A percentile compares a stretch with the other conserved stretches of the same genome.
Evolutionary conservation across 2,329 filamentous ascomycete species (phyloP).

Genomic region (Fonsecaea multimorphosa): DNA sequence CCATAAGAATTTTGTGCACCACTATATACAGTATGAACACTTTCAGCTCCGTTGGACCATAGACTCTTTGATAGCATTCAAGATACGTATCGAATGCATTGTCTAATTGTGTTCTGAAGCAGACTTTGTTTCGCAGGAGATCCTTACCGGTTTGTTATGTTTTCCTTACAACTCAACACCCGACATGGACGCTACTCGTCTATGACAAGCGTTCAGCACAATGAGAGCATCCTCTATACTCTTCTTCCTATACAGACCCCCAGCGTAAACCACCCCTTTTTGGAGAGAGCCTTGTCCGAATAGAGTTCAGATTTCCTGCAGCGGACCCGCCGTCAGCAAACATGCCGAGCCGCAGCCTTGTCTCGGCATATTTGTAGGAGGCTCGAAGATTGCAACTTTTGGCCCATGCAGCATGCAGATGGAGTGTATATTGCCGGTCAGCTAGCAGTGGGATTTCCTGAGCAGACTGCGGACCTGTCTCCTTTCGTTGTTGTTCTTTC

Average conservation of each 20-base stretch:
- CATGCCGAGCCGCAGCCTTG: conserved; percentile 24
- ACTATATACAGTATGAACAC: too few relatives aligned
- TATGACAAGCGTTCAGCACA: too few relatives aligned
- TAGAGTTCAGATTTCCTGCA: not conserved
- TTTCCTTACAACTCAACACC: too few relatives aligned
- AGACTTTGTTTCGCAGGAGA: too few relatives aligned
- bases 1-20: too few relatives aligned
- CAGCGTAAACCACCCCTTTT: conserved; percentile 7
- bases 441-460: not conserved
- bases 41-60: too few relatives aligned
- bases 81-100: too few relatives aligned
- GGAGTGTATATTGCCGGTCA: not conserved
- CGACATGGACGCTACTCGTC: too few relatives aligned
- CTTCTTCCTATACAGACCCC: not conserved
- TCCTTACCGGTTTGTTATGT: too few relatives aligned
- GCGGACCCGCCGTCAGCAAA: conserved; percentile 16
- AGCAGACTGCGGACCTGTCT: not conserved
- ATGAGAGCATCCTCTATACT: too few relatives aligned
- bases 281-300: conserved; percentile 11
- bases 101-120: too few relatives aligned
- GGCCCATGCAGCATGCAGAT: not conserved
- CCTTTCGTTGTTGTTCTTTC: not conserved
- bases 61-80: too few relatives aligned
- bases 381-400: not conserved
- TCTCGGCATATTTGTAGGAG: conserved; percentile 24